These are phyloP conservation scores for Blastocystis sp. DNA, from an alignment of 352 stramenopile genomes.

Conservation along the genomic window DNA sequence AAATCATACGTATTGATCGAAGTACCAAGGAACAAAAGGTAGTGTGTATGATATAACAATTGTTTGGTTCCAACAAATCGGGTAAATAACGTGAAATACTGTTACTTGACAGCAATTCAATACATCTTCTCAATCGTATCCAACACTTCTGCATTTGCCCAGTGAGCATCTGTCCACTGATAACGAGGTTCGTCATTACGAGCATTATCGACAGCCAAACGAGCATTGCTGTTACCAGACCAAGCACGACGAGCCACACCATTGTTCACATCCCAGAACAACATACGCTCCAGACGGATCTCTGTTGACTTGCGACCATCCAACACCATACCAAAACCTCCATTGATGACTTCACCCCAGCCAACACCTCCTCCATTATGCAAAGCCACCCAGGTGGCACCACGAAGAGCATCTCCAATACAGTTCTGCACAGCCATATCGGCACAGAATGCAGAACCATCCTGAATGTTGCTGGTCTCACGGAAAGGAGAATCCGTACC, in stretches of 20 bases:
- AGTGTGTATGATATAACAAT: conserved; percentile 3
- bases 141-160: conserved; percentile 64
- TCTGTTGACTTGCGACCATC: conserved; percentile 72
- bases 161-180: conserved; percentile 65
- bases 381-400: conserved; percentile 77
- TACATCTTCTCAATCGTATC: conserved; percentile 60
- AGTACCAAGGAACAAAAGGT: conserved; percentile 14
- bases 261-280: conserved; percentile 82
- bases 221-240: conserved; percentile 76
- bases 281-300: conserved; percentile 72
- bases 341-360: conserved; percentile 80
- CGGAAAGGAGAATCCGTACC: conserved; percentile 79
- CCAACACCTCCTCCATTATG: conserved; percentile 80
- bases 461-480: conserved; percentile 78
- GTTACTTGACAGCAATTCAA: background rate
- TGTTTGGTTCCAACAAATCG: background rate
- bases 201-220: conserved; percentile 75
- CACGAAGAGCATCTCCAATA: conserved; percentile 75
- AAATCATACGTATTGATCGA: conserved; percentile 39
- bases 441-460: conserved; percentile 76
- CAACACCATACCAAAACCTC: conserved; percentile 77
- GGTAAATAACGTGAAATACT: background rate
- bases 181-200: conserved; percentile 76
- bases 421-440: conserved; percentile 82
- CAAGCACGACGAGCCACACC: conserved; percentile 74